Evolutionary conservation across 2,329 filamentous ascomycete genomes (phyloP), one percentile per base, ranked within the genome.

Genomic region (Aspergillus sclerotialis): DNA sequence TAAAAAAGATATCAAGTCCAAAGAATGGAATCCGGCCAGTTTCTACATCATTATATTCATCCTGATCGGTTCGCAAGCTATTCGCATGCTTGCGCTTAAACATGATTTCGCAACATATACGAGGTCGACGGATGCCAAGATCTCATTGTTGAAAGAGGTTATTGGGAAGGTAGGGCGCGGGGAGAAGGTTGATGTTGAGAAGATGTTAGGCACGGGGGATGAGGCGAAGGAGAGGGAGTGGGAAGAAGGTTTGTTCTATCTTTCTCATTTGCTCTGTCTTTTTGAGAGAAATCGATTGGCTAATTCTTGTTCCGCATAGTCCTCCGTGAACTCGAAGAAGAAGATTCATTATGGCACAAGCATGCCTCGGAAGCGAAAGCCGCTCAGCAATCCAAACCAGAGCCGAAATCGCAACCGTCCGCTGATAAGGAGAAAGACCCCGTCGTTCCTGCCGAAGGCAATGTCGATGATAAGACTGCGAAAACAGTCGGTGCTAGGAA

Each of bases 1-100:
- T 42, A 28, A 36, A 25, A 65, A 43, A 4, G 15, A 46, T 3
- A 32, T 44, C 21, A 75, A 71, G 44, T 65, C 72, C 11, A 81
- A 76, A 53, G 75, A 78, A 47, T 85, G 82, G 80, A 90, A 90
- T 48, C 84, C 85, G 3, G 83, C 83, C 13, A 88, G 81, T 0
- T 90, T 87, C 53, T 92, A 81, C 59, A 85, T 90, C 47, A 69
- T 80, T 49, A 85, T 90, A 43, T 88, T 88, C 52, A 69, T 88
- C 26, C 73, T 96, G 43, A 90, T 96, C 44, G 93, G 93, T 4
- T 94, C 87, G 42, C 94, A 95, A 72, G 85, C 90, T 10, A 95
- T 98, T 49, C 85, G 95, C 52, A 84, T 92, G 72, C 82, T 98
- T 53, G 73, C 80, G 23, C 60, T 96, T 50, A 82, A 81, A 50